Base-by-base conservation (phyloP, 352 stramenopile species). In the Phytophthora pinifolia region DNA sequence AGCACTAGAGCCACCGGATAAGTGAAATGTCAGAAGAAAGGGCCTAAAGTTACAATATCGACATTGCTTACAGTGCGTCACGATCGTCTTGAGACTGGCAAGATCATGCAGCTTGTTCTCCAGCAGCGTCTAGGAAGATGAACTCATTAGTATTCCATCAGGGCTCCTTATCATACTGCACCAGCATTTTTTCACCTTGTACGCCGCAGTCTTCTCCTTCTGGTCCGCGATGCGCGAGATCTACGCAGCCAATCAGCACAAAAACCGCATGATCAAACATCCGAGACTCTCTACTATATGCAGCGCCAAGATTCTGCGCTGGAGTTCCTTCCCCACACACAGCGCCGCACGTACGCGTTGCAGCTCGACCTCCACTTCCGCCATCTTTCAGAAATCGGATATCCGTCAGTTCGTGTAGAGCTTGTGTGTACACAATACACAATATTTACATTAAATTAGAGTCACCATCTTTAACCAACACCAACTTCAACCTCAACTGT, bases 201-300 rank as follows among this genome's bases (percentile, higher is more conserved):
- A 94, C 2, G 62, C 66, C 10, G 43, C 57, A 1, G 82, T 81
- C 55, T 92, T 92, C 46, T 89, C 78, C 60, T 92, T 92, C 44
- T 91, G 79, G 48, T 94, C 79, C 31, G 68, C 54, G 17, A 91
- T 70, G 35, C 65, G 70, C 25, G 72, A 70, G 43, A 92, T 89
- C 84, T 94, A 50, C 27, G 45, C 22, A 47, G 1, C 42, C 15
- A 38, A 41, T 27, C 9, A 48, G 29, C 10, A 54, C 18, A 8
- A 10, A 20, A 48, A 32, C 1, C 4, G 25, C 17, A 53, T 25
- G 5, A n/a, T 3, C 20, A 29, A 20, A 34, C 35, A 35, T 29
- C 37, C 0, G 2, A 33, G 13, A 31, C 2, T 6, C 4, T 58
- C 5, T 34, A 3, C 25, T 60, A 46, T 20, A 46, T 44, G 9